A percentile compares a stretch with the other conserved stretches of the same genome.
Evolutionary conservation across 1,139 yeast species (phyloP).

Genomic region (Lodderomyces jiufengensis): DNA sequence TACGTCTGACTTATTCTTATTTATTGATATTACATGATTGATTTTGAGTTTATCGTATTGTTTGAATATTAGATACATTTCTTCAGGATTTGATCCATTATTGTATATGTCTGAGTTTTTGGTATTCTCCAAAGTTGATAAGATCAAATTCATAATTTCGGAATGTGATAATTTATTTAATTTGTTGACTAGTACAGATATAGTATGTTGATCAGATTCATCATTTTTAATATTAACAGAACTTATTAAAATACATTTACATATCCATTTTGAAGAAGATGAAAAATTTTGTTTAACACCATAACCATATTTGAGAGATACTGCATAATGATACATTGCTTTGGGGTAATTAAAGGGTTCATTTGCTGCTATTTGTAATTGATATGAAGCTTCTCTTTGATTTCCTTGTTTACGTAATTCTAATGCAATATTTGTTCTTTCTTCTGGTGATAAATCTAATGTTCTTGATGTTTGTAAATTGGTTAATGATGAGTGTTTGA

Average conservation of each 20-base stretch:
- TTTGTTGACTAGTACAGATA: slow-evolving; percentile 14
- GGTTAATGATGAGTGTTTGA: too few relatives aligned
- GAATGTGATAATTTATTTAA: slow-evolving; percentile 28
- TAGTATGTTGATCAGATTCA: background rate
- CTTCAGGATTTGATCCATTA: slow-evolving; percentile 28
- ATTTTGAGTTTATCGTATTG: slow-evolving; percentile 25
- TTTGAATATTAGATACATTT: slow-evolving; percentile 25
- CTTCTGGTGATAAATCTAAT: slow-evolving; percentile 23
- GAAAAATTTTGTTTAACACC: slow-evolving; percentile 61
- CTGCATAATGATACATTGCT: slow-evolving; percentile 71
- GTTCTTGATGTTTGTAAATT: background rate
- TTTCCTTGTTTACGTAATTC: slow-evolving; percentile 56
- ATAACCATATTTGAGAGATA: slow-evolving; percentile 67
- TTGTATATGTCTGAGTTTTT: slow-evolving; percentile 15
- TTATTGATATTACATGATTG: slow-evolving; percentile 23
- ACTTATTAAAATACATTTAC: slow-evolving; percentile 31
- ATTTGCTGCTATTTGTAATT: slow-evolving; percentile 59
- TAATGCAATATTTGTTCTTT: slow-evolving; percentile 50
- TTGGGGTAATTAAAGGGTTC: slow-evolving; percentile 52
- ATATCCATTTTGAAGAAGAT: slow-evolving; percentile 61
- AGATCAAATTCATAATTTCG: slow-evolving; percentile 29
- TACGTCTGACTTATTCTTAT: slow-evolving; percentile 28
- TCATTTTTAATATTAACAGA: slow-evolving; percentile 2
- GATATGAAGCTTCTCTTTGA: slow-evolving; percentile 67
- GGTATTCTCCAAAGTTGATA: slow-evolving; percentile 20